A percentile compares a stretch with the other conserved stretches of the same genome.
These are phyloP conservation scores for Erythrobasidium yunnanense DNA, from an alignment of 768 basidiomycete species.

Conservation along the genomic window DNA sequence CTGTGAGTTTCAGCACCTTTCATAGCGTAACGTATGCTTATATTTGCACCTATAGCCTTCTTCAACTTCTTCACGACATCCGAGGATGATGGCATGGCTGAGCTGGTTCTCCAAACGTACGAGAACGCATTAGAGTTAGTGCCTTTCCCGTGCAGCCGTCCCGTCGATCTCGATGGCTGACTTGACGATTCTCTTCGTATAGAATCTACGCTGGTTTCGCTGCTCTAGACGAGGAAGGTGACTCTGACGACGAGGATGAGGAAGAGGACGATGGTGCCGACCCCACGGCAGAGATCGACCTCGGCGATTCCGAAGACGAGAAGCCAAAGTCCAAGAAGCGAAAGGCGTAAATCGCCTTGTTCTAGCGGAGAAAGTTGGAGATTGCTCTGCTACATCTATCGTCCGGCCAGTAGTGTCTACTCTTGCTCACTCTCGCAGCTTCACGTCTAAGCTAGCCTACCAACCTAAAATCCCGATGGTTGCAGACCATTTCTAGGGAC, in stretches of 20 bases:
- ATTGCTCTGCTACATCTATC: no score
- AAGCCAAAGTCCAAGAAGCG: conserved; percentile 24
- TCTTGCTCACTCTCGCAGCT: no score
- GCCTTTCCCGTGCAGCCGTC: no score
- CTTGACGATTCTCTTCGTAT: no score
- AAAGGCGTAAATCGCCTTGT: background rate
- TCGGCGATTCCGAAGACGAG: conserved; percentile 19
- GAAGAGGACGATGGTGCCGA: conserved; percentile 18
- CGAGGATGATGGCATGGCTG: background rate
- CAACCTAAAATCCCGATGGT: no score
- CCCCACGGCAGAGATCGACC: conserved; percentile 9
- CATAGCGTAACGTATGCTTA: background rate
- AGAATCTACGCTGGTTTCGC: conserved; percentile 21
- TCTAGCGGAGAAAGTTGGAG: no score
- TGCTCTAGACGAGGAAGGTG: conserved; percentile 1
- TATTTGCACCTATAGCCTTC: conserved; percentile 5
- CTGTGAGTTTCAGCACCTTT: background rate
- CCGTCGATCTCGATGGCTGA: no score
- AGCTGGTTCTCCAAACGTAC: background rate
- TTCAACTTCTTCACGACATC: conserved; percentile 23
- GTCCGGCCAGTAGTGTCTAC: no score
- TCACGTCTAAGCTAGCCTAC: no score
- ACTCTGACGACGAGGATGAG: conserved; percentile 7
- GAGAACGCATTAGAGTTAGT: conserved; percentile 17
- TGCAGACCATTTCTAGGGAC: no score